A percentile compares a stretch with the other conserved stretches of the same genome.
phyloP scores from a whole-genome alignment of 2,329 filamentous ascomycete species.

The Colletotrichum graminicola region DNA sequence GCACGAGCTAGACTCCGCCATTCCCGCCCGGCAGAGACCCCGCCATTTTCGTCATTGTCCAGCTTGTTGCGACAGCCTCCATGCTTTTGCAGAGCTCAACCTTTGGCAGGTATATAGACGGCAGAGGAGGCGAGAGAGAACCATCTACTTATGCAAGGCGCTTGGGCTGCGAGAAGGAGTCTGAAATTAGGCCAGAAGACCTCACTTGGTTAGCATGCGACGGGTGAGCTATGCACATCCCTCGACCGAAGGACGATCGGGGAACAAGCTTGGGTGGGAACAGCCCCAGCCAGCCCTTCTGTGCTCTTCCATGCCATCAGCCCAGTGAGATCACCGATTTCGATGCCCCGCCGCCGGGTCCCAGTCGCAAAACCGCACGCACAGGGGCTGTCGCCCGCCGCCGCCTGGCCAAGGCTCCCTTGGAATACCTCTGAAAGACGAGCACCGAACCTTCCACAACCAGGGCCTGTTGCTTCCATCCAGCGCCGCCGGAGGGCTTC shows the following conservation, averaged over 20 bases:
- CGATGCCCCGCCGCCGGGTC: constrained; percentile 39
- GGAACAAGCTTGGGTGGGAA: constrained; percentile 12
- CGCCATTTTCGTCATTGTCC: constrained; percentile 41
- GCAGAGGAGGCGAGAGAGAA: background rate
- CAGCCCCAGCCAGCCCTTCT: constrained; percentile 33
- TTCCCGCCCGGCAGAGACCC: constrained; percentile 38
- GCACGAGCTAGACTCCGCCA: constrained; percentile 39
- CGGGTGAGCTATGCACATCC: background rate
- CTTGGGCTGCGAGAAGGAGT: no score
- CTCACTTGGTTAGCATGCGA: background rate
- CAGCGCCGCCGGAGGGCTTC: constrained; percentile 24
- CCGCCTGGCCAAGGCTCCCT: constrained; percentile 31
- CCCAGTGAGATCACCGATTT: constrained; percentile 40
- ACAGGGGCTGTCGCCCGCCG: constrained; percentile 21
- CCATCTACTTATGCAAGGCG: background rate
- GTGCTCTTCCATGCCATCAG: constrained; percentile 38
- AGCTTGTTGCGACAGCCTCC: constrained; percentile 14
- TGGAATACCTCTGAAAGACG: constrained; percentile 25
- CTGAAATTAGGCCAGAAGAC: no score
- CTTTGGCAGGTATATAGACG: background rate
- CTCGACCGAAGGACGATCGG: background rate
- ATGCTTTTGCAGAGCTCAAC: constrained; percentile 1
- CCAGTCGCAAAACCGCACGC: constrained; percentile 19
- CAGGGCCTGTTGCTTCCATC: constrained; percentile 40
- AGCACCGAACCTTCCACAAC: constrained; percentile 46